phyloP scores from a whole-genome alignment of 2,329 filamentous ascomycete genomes.

The Mycosphaerella sp. region DNA sequence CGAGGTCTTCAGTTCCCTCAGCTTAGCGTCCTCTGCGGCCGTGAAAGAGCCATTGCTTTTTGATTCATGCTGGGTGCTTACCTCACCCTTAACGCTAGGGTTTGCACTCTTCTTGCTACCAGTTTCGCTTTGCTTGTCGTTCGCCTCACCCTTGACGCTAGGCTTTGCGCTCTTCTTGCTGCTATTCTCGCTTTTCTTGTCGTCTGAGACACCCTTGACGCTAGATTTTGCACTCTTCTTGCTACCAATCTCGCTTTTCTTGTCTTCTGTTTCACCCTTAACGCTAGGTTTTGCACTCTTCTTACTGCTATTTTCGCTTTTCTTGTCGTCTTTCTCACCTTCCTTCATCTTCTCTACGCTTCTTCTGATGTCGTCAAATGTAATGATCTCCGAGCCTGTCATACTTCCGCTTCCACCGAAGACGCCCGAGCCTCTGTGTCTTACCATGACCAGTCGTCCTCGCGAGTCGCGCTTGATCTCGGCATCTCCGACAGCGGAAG shows the following conservation, averaged over 20 bases:
- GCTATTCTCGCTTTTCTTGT: background rate
- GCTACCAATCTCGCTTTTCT: background rate
- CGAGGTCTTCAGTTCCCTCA: conserved; percentile 23
- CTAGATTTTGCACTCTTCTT: conserved; percentile 4
- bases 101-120: background rate
- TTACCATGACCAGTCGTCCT: conserved; percentile 24
- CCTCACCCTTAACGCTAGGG: background rate
- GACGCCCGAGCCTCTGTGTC: conserved; percentile 18
- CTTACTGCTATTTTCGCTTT: background rate
- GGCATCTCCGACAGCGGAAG: conserved; percentile 21
- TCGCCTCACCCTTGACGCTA: background rate
- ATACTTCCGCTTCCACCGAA: background rate
- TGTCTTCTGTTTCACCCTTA: background rate
- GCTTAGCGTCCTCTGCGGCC: conserved; percentile 37
- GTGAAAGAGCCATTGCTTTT: conserved; percentile 22
- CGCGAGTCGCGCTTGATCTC: conserved; percentile 23
- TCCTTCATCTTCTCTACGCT: conserved; percentile 5
- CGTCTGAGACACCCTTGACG: background rate
- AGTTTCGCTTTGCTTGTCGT: conserved; percentile 3
- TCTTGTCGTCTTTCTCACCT: conserved; percentile 1
- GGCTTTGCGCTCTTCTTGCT: conserved; percentile 5
- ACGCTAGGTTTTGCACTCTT: background rate
- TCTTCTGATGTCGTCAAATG: conserved; percentile 9
- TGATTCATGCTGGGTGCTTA: conserved; percentile 8
- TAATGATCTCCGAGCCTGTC: background rate